phyloP scores from a whole-genome alignment of 139 green algal genomes.

The Volvox reticuliferus region DNA sequence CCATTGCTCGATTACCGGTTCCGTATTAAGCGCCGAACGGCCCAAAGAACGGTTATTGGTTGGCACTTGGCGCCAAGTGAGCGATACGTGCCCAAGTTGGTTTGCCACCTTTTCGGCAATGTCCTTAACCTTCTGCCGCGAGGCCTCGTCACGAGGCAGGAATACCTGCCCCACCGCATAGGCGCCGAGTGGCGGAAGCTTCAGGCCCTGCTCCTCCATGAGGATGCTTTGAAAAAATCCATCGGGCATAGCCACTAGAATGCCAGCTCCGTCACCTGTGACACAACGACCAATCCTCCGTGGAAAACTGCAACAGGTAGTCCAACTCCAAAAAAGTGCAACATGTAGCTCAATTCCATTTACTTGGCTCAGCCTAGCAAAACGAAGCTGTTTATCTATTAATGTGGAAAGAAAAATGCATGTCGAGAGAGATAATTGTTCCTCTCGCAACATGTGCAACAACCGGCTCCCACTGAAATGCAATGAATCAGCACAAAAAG shows the following conservation, averaged over 20 bases:
- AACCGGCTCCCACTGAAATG: neutral
- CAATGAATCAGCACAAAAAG: too few species aligned
- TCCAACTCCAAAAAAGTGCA: neutral
- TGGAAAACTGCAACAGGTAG: neutral
- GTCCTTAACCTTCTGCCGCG: slow-evolving; percentile 69
- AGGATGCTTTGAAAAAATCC: slow-evolving; percentile 82
- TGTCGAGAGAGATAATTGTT: neutral
- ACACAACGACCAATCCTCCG: neutral
- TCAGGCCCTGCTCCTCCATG: slow-evolving; percentile 75
- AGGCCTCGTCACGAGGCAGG: slow-evolving; percentile 81
- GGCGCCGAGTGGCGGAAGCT: slow-evolving; percentile 79
- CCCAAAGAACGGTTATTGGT: slow-evolving; percentile 89
- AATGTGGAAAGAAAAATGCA: neutral
- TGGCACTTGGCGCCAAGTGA: slow-evolving; percentile 92
- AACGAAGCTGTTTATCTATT: neutral
- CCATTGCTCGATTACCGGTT: slow-evolving; percentile 91
- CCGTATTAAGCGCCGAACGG: slow-evolving; percentile 74
- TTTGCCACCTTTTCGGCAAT: slow-evolving; percentile 73
- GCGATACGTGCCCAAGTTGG: slow-evolving; percentile 76
- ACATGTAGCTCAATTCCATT: neutral
- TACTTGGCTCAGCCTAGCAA: neutral
- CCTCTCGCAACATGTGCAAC: neutral
- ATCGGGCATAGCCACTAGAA: slow-evolving; percentile 92
- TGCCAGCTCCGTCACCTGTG: slow-evolving; percentile 92
- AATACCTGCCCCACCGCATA: slow-evolving; percentile 93